A percentile compares a stretch with the other conserved stretches of the same genome.
Conservation (phyloP, 2,329 filamentous ascomycete genomes). For the Lecanicillium sp. region DNA sequence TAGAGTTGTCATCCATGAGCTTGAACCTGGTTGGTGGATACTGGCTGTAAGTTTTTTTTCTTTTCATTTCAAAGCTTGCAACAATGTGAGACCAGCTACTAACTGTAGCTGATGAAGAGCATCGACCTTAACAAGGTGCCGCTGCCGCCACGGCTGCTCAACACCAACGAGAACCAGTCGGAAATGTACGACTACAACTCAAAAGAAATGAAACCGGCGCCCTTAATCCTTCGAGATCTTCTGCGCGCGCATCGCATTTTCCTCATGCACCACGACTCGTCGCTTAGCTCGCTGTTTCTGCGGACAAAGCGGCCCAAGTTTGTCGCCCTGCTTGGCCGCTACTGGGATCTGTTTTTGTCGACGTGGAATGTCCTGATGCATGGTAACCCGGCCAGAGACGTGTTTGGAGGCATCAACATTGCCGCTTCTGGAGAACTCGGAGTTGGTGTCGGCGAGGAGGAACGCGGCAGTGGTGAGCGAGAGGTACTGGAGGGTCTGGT, state of each 20-base stretch:
- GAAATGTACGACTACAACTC: constrained; percentile 70
- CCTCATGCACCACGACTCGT: constrained; percentile 75
- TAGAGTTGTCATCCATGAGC: constrained; percentile 73
- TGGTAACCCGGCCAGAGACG: constrained; percentile 73
- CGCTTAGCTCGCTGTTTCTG: constrained; percentile 60
- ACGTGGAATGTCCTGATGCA: constrained; percentile 87
- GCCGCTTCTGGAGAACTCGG: constrained; percentile 87
- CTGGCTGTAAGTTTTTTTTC: constrained; percentile 56
- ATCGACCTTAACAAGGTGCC: constrained; percentile 70
- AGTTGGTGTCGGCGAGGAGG: constrained; percentile 90
- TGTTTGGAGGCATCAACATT: constrained; percentile 79
- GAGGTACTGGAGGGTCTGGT: constrained; percentile 90
- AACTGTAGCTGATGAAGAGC: constrained; percentile 18
- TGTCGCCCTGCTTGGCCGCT: constrained; percentile 62
- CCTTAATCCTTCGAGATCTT: constrained; percentile 71
- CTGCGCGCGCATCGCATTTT: constrained; percentile 77
- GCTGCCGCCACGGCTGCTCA: constrained; percentile 46
- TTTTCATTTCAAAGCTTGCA: neutral
- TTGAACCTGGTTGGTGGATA: constrained; percentile 94
- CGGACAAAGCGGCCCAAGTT: constrained; percentile 61
- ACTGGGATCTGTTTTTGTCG: constrained; percentile 64
- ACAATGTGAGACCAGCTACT: neutral
- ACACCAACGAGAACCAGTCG: constrained; percentile 29
- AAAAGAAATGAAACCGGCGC: constrained; percentile 77
- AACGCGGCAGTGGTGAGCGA: constrained; percentile 85